A percentile compares a stretch with the other conserved stretches of the same genome.
These are phyloP conservation scores for Gracilaria gracilis DNA, from an alignment of 23 red algal genomes.

Conservation along the genomic window DNA sequence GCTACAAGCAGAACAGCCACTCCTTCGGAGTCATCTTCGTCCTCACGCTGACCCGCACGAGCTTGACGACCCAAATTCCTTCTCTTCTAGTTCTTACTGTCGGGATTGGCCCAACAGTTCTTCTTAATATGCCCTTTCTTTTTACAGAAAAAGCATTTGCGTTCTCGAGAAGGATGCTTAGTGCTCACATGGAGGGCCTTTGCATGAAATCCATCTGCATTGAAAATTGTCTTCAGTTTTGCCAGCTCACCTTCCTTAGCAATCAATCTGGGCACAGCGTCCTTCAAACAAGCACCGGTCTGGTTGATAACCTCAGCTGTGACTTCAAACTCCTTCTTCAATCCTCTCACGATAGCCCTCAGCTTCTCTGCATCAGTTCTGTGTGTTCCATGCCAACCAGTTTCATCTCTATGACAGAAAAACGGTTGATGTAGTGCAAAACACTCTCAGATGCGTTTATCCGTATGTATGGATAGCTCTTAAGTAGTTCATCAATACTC, in stretches of 20 bases:
- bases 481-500: background rate
- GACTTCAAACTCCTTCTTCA: background rate
- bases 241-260: background rate
- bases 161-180: background rate
- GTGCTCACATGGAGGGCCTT: background rate
- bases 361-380: background rate
- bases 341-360: background rate
- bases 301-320: background rate
- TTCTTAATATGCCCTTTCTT: background rate
- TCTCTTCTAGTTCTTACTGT: background rate
- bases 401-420: background rate
- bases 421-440: slow-evolving; percentile 6
- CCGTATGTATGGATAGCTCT: background rate
- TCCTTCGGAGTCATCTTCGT: too few species aligned
- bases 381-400: background rate
- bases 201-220: background rate
- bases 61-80: background rate
- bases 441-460: background rate
- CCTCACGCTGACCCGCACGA: too few species aligned
- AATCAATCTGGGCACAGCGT: background rate
- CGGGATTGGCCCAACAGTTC: background rate
- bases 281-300: background rate
- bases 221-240: background rate
- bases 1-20: too few species aligned
- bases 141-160: background rate